These are phyloP conservation scores for Talaromyces proteolyticus DNA, from an alignment of 495 filamentous ascomycete species.

Conservation along the genomic window DNA sequence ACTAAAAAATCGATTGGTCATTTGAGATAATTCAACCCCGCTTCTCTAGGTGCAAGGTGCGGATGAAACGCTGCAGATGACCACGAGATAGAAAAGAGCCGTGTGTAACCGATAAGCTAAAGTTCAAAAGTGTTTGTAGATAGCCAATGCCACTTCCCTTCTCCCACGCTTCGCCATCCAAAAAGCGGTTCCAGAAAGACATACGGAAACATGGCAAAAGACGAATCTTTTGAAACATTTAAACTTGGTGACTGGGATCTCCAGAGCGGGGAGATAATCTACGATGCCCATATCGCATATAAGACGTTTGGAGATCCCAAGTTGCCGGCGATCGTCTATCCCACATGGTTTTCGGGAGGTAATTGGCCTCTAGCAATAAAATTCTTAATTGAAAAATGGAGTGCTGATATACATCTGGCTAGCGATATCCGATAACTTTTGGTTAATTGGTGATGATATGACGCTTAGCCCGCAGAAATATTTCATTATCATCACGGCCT, in stretches of 20 bases:
- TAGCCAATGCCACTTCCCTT: not conserved
- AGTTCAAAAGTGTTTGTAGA: not conserved
- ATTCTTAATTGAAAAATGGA: not conserved
- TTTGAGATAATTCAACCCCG: no score
- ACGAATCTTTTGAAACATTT: conserved; percentile 35
- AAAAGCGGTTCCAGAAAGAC: no score
- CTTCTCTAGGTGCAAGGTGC: no score
- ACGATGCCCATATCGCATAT: conserved; percentile 58
- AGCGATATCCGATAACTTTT: conserved; percentile 22
- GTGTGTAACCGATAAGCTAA: not conserved
- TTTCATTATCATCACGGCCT: conserved; percentile 64
- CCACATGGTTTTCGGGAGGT: conserved; percentile 65
- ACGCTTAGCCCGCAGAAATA: conserved; percentile 54
- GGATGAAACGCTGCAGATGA: no score
- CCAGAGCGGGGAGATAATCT: conserved; percentile 49
- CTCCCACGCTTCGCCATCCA: no score
- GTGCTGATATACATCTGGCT: not conserved
- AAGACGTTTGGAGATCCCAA: conserved; percentile 61
- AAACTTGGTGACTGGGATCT: conserved; percentile 58
- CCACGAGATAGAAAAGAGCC: not conserved
- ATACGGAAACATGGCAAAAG: not conserved
- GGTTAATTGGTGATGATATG: conserved; percentile 59
- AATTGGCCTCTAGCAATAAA: conserved; percentile 6
- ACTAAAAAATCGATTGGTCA: no score
- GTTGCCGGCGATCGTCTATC: conserved; percentile 63